These are phyloP conservation scores for Cruciata laevipes DNA, from an alignment of 257 asterid species.

Conservation along the genomic window DNA sequence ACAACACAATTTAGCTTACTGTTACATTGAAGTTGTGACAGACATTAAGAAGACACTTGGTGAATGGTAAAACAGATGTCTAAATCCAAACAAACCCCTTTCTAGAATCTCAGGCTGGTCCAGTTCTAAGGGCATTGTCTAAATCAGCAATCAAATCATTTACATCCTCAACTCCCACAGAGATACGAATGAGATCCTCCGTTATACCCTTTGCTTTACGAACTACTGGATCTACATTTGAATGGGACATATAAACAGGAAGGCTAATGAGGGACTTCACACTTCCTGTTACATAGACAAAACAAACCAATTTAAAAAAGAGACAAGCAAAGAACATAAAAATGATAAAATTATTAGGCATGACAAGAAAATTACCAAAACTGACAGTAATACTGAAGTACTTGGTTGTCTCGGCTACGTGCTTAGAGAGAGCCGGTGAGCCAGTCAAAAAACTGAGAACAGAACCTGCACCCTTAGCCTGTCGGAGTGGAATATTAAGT, in stretches of 20 bases:
- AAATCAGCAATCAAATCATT: slow-evolving; percentile 73
- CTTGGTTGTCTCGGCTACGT: slow-evolving; percentile 66
- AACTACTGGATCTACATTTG: slow-evolving; percentile 58
- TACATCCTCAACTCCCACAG: slow-evolving; percentile 79
- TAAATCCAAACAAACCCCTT: not conserved
- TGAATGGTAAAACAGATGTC: not conserved
- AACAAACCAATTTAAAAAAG: not conserved
- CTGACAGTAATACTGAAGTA: slow-evolving; percentile 81
- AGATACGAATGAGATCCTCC: slow-evolving; percentile 67
- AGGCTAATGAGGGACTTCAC: slow-evolving; percentile 77
- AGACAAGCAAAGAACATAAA: too few relatives aligned
- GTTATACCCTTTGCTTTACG: slow-evolving; percentile 69
- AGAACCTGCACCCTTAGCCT: slow-evolving; percentile 96
- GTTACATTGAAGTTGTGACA: too few relatives aligned
- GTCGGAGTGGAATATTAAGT: slow-evolving; percentile 13
- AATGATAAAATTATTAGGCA: not conserved
- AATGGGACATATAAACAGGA: slow-evolving; percentile 85
- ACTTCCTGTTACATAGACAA: slow-evolving; percentile 39
- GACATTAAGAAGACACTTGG: not conserved
- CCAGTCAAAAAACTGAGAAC: slow-evolving; percentile 80
- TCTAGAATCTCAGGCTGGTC: slow-evolving; percentile 24
- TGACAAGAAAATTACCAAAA: slow-evolving; percentile 44
- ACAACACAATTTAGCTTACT: too few relatives aligned
- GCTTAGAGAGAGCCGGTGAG: slow-evolving; percentile 76
- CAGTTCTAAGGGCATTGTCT: slow-evolving; percentile 57